phyloP scores from a whole-genome alignment of 2,329 filamentous ascomycete species.

The Aspergillus quadricinctus region DNA sequence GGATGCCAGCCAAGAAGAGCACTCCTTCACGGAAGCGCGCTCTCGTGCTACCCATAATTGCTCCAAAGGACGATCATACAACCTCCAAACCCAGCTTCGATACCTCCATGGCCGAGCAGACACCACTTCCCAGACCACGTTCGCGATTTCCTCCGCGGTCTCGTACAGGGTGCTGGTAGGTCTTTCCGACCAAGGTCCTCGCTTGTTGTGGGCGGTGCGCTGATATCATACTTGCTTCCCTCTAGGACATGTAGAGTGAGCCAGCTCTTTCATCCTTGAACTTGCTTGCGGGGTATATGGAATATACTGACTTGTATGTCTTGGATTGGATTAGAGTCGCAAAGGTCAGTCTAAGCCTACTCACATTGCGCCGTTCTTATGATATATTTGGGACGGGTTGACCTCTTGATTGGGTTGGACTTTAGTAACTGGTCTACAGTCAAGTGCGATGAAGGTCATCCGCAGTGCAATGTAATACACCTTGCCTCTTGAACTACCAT shows the following conservation, averaged over 20 bases:
- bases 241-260: conserved; percentile 42
- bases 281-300: not conserved
- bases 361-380: not conserved
- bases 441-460: conserved; percentile 55
- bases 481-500: conserved; percentile 2
- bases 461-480: conserved; percentile 49
- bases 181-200: conserved; percentile 7
- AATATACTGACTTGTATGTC: conserved; percentile 9
- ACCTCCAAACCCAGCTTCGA: conserved; percentile 12
- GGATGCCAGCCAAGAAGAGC: conserved; percentile 35
- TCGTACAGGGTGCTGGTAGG: conserved; percentile 51
- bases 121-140: conserved; percentile 34
- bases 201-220: conserved; percentile 1
- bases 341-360: conserved; percentile 30
- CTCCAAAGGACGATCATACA: conserved; percentile 39
- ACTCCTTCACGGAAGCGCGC: conserved; percentile 35
- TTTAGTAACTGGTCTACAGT: conserved; percentile 28
- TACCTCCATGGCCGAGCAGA: conserved; percentile 23
- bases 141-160: conserved; percentile 51
- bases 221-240: conserved; percentile 12
- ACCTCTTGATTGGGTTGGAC: not conserved
- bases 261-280: conserved; percentile 7
- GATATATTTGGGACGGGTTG: not conserved
- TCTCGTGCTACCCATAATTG: conserved; percentile 41
- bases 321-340: conserved; percentile 28